Conservation (phyloP, 495 filamentous ascomycete species). For the Penicillium longicatenatum region DNA sequence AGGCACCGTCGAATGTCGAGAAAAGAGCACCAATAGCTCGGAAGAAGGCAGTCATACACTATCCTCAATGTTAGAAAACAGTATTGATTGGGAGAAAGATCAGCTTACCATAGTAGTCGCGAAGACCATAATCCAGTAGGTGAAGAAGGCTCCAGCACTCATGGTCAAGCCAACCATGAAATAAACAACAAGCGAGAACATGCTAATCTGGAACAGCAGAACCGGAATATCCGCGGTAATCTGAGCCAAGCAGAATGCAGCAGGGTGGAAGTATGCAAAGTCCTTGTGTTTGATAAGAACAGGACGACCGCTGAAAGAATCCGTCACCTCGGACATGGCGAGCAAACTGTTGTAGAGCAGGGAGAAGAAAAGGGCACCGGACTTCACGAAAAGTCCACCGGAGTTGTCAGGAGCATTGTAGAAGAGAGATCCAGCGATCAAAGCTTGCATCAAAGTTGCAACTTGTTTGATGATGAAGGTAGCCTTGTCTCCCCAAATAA, state of each 20-base stretch:
- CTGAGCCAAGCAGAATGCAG: constrained; percentile 70
- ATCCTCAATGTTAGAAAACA: constrained; percentile 2
- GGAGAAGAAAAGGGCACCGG: constrained; percentile 67
- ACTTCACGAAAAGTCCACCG: constrained; percentile 53
- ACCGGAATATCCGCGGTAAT: constrained; percentile 71
- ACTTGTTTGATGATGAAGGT: constrained; percentile 62
- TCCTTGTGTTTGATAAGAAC: constrained; percentile 76
- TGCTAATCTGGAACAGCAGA: constrained; percentile 60
- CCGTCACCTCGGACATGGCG: constrained; percentile 69
- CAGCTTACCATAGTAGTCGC: constrained; percentile 33
- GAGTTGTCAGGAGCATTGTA: constrained; percentile 41
- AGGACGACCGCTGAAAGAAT: constrained; percentile 67
- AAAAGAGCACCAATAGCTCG: constrained; percentile 52
- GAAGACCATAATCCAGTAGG: constrained; percentile 51
- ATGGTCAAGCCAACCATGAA: constrained; percentile 63
- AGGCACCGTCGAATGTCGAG: constrained; percentile 53
- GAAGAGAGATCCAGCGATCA: constrained; percentile 46
- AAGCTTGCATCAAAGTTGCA: constrained; percentile 39
- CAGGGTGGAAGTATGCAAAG: constrained; percentile 75
- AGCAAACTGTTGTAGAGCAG: constrained; percentile 73
- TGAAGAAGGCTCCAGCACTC: constrained; percentile 55
- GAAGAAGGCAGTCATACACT: constrained; percentile 55
- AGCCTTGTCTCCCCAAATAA: constrained; percentile 61
- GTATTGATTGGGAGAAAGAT: not conserved
- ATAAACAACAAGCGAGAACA: constrained; percentile 73